A percentile compares a stretch with the other conserved stretches of the same genome.
Conservation (phyloP, 2,329 filamentous ascomycete genomes). For the Hymenoscyphus linearis region DNA sequence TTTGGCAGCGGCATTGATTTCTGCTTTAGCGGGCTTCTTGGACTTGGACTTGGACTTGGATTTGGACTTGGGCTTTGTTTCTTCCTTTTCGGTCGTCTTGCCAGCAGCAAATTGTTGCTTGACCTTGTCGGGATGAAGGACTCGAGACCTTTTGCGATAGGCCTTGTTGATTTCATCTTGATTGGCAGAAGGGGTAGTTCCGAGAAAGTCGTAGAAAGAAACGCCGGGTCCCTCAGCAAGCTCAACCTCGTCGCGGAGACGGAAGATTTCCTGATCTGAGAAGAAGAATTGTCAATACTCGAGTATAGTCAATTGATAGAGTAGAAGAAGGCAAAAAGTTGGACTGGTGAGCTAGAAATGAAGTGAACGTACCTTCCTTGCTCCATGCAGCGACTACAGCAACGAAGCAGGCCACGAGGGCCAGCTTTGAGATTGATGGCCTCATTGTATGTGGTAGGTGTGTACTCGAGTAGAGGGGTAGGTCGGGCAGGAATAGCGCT, state of each 20-base stretch:
- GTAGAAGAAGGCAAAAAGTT: slow-evolving; percentile 1
- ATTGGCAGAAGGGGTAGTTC: slow-evolving; percentile 64
- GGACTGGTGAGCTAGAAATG: slow-evolving; percentile 1
- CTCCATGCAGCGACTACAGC: slow-evolving; percentile 33
- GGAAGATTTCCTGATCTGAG: slow-evolving; percentile 97
- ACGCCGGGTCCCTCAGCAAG: slow-evolving; percentile 68
- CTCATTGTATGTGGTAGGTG: slow-evolving; percentile 29
- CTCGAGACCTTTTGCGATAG: slow-evolving; percentile 80
- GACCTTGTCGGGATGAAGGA: slow-evolving; percentile 92
- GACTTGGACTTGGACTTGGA: slow-evolving; percentile 57
- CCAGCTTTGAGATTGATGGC: slow-evolving; percentile 27
- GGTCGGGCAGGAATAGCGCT: slow-evolving; percentile 7
- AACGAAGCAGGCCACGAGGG: slow-evolving; percentile 27
- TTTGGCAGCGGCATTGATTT: slow-evolving; percentile 76
- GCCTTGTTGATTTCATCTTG: slow-evolving; percentile 90
- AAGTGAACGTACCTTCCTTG: slow-evolving; percentile 32
- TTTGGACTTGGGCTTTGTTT: slow-evolving; percentile 44
- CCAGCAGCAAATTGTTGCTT: slow-evolving; percentile 74
- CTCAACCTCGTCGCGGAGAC: slow-evolving; percentile 80
- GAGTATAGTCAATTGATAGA: too few species aligned
- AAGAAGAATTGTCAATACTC: slow-evolving; percentile 20
- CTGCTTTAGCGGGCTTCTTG: slow-evolving; percentile 66
- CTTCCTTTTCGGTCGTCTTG: slow-evolving; percentile 48
- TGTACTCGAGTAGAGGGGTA: slow-evolving; percentile 5
- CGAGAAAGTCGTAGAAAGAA: slow-evolving; percentile 94